These are phyloP conservation scores for Arthrobotrys conoides DNA, from an alignment of 2,329 filamentous ascomycete species.

Conservation along the genomic window DNA sequence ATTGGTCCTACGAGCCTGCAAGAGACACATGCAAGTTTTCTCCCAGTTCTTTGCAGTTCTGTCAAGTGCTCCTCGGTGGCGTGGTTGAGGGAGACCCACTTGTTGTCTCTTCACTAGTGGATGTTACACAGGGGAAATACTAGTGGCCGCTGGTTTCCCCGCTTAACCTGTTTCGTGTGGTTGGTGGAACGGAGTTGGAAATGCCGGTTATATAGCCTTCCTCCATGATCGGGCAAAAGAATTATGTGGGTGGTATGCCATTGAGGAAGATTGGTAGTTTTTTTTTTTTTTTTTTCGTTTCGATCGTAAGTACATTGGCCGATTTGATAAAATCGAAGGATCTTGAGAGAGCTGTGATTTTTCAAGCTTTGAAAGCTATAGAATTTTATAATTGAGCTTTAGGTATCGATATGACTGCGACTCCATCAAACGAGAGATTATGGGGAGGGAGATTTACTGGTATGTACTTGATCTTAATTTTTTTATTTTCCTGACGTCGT, in stretches of 20 bases:
- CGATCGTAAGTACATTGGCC: not conserved
- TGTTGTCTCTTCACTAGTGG: not conserved
- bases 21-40: not conserved
- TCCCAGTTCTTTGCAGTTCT: not conserved
- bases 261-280: not conserved
- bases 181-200: not conserved
- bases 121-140: slow-evolving; percentile 3
- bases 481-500: not conserved
- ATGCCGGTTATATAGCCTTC: not conserved
- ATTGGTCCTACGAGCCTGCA: not conserved
- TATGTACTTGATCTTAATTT: not conserved
- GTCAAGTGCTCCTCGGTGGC: not conserved
- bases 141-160: not conserved
- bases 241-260: not conserved
- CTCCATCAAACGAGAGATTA: slow-evolving; percentile 1
- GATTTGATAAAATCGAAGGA: not conserved
- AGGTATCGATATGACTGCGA: not conserved
- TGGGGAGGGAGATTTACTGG: slow-evolving; percentile 23
- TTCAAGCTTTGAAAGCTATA: not conserved
- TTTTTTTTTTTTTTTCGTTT: not conserved
- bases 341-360: not conserved
- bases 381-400: not conserved
- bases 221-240: not conserved
- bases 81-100: not conserved
- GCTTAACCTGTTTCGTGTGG: slow-evolving; percentile 2